Conservation (phyloP, 768 basidiomycete genomes). For the Phylloporus arenicola region DNA sequence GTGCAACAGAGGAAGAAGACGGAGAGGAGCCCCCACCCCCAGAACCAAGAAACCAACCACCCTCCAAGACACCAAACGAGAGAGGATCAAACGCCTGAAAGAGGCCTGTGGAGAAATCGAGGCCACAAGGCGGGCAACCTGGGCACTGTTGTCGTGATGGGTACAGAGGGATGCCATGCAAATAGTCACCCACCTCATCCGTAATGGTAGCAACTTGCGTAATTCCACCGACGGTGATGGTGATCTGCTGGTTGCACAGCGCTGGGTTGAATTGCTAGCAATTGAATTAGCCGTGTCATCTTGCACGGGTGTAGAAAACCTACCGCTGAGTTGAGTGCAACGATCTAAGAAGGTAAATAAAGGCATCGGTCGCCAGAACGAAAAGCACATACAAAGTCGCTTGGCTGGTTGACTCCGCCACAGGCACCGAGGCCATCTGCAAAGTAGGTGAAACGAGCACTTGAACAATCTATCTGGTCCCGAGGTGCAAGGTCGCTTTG, state of each 20-base stretch:
- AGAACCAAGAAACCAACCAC: constrained; percentile 48
- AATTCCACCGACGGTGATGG: constrained; percentile 56
- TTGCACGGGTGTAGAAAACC: not conserved
- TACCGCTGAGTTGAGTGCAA: constrained; percentile 39
- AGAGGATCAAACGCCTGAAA: constrained; percentile 54
- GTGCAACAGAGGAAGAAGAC: constrained; percentile 10
- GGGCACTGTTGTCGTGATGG: constrained; percentile 44
- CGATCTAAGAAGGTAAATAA: constrained; percentile 38
- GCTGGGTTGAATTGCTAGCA: constrained; percentile 50
- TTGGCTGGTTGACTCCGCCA: constrained; percentile 24
- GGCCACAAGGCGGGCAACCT: constrained; percentile 56
- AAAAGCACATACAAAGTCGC: constrained; percentile 32
- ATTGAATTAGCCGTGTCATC: not conserved
- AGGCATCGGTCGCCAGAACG: not conserved
- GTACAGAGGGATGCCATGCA: not conserved
- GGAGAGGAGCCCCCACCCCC: constrained; percentile 15
- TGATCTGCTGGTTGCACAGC: constrained; percentile 59
- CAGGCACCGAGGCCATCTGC: constrained; percentile 43
- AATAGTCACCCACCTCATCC: constrained; percentile 45
- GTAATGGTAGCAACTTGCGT: constrained; percentile 51
- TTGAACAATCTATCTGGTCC: constrained; percentile 18
- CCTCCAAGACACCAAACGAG: constrained; percentile 50
- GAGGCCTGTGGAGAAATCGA: constrained; percentile 65
- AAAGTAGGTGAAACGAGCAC: constrained; percentile 35
- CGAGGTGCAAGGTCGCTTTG: constrained; percentile 22